Base-by-base conservation (phyloP, 78 protist species). In the Creolimax fragrantissima region DNA sequence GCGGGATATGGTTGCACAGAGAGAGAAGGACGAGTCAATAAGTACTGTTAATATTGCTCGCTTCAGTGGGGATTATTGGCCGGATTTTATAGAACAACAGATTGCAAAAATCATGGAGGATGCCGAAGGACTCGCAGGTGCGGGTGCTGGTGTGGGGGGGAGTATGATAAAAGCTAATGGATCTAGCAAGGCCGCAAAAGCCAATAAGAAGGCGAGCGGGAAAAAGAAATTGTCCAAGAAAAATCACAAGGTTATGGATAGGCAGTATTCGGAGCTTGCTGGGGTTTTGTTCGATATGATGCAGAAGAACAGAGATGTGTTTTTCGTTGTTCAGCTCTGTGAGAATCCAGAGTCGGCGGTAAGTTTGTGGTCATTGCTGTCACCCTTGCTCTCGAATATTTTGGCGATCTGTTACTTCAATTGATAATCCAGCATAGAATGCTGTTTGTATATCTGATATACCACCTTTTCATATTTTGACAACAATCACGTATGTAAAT, bases 61-160 rank as follows among this genome's bases (percentile, higher is more conserved):
- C 43, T 90, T 90, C 7, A 5, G 66, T 17, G 92, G 92, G 11
- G 92, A 90, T 43, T 90, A 90, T 81, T 90, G 92, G 92, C 92
- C 92, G 35, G 86, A 90, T 90, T 41, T 90, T 35, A 35, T 88
- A 5, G 90, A 88, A 35, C 90, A 88, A 36, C 90, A 88, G 2
- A 88, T 88, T 35, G 90, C 67, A 32, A 88, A 88, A 74, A 2
- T 88, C 42, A 45, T 35, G 44, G 90, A 88, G 67, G 90, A 88
- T 24, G 67, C 11, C 42, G 86, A 67, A 2, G 44, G 7, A 2
- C 35, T 45, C 43, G 41, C 32, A 35, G 89, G 3, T 7, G 37
- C 44, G 41, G 86, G 41, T 6, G 7, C 42, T 6, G 86, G 86
- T 6, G 7, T 6, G 86, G 86, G 41, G 41, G 86, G 86, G 41